Base-by-base conservation (phyloP, 306 rosid genomes). In the Cyamopsis tetragonoloba region DNA sequence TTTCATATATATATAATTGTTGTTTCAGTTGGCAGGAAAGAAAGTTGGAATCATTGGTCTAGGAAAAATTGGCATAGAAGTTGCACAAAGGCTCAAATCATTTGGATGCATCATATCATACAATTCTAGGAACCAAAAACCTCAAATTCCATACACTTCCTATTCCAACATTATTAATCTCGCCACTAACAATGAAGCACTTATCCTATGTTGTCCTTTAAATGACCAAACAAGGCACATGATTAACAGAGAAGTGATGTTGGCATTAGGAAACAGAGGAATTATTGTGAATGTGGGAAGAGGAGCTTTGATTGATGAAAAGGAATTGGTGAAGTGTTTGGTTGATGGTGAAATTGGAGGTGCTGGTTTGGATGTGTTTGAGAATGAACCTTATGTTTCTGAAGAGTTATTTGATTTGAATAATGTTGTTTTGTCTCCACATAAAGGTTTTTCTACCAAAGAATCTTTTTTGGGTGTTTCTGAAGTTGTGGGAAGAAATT, bases 301-400 rank as follows among this genome's bases (percentile, higher is more conserved):
- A 0, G 83, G 89, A 6, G 35, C 70, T 18, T 10, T 86, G 7
- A 71, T 86, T 3, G 63, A 84, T n/a, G 85, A 86, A 72, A 61
- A 76, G 3, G 62, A 57, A 18, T 27, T 75, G 38, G 7, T 75
- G 14, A 10, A 0, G 10, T 66, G 74, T 35, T 75, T 66, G 46
- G 19, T 57, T 8, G 62, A 66, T 24, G 62, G 68, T 1, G 74
- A 75, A 7, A 19, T 75, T 57, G 69, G 55, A 4, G 79, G 79
- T 10, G 85, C 82, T 68, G 87, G 82, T 7, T 56, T 86, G 77
- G 89, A 83, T 79, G 91, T 86, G 81, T 83, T 83, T 57, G 88
- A 81, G 78, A 53, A 76, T 51, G 88, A 86, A 53, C 89, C 88
- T 28, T 6, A 71, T 39, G 83, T 81, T 77, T 76, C 82, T 9